These are phyloP conservation scores for Blastomyces parvus DNA, from an alignment of 2,329 filamentous ascomycete genomes.

Conservation along the genomic window DNA sequence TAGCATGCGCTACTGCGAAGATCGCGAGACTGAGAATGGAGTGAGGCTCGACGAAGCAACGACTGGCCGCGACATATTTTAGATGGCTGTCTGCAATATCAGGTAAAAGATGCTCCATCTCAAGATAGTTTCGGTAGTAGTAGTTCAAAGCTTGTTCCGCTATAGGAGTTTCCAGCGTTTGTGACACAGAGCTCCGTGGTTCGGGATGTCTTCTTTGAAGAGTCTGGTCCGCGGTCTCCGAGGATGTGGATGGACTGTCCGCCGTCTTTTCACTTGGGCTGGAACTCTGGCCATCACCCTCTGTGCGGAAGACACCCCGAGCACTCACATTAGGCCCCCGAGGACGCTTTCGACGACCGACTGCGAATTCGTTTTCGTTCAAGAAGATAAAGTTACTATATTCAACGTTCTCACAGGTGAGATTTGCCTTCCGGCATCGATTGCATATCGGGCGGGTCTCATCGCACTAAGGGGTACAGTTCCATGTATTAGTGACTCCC, in stretches of 20 bases:
- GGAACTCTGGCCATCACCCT: background rate
- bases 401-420: conserved; percentile 3
- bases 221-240: background rate
- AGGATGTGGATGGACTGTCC: background rate
- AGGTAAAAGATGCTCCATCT: background rate
- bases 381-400: conserved; percentile 1
- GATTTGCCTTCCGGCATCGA: conserved; percentile 2
- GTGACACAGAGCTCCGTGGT: background rate
- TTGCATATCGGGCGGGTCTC: conserved; percentile 1
- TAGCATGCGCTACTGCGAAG: conserved; percentile 1
- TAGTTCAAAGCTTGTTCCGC: background rate
- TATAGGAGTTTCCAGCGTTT: background rate
- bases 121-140: conserved; percentile 1
- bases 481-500: background rate
- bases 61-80: background rate
- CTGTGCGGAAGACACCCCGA: background rate
- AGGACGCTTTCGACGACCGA: conserved; percentile 5
- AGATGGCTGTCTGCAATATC: conserved; percentile 4
- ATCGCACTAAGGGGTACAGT: background rate
- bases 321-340: conserved; percentile 2
- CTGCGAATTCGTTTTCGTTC: conserved; percentile 3
- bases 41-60: background rate
- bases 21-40: conserved; percentile 4
- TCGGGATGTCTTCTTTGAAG: background rate
- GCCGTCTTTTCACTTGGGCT: background rate